Percentiles rank a stretch among this genome's conserved stretches.
Conservation (phyloP, 768 basidiomycete genomes). For the Tulasnella sp. region DNA sequence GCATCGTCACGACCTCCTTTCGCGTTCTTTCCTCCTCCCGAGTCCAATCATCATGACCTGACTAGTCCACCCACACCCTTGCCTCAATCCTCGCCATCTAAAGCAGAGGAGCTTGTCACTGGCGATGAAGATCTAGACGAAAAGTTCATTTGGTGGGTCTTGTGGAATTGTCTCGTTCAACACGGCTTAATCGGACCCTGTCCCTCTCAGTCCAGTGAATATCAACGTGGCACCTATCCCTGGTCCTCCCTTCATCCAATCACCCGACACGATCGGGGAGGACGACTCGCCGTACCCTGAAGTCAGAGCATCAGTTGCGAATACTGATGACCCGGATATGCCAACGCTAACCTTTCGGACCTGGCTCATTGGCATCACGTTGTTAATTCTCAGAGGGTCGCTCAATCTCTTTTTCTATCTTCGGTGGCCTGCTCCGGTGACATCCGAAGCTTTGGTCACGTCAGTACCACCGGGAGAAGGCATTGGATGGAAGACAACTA, state of each 20-base stretch:
- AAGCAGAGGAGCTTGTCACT: not conserved
- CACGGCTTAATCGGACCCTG: not conserved
- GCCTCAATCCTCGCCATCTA: not conserved
- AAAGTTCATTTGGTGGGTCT: not conserved
- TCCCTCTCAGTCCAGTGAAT: not conserved
- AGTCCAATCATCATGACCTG: not conserved
- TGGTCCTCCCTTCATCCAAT: not conserved
- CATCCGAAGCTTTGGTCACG: constrained; percentile 37
- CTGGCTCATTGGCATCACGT: constrained; percentile 55
- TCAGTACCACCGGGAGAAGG: not conserved
- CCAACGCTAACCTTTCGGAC: constrained; percentile 86
- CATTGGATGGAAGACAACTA: not conserved
- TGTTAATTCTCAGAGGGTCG: constrained; percentile 33
- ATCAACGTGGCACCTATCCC: not conserved
- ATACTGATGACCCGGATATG: constrained; percentile 97
- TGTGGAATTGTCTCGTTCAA: not conserved
- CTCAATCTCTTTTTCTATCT: constrained; percentile 94
- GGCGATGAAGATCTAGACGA: not conserved
- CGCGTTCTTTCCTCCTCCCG: not conserved
- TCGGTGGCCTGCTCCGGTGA: constrained; percentile 75
- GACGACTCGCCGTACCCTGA: constrained; percentile 35
- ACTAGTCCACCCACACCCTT: not conserved
- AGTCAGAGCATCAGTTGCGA: constrained; percentile 79
- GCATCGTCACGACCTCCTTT: not conserved
- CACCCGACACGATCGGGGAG: constrained; percentile 23